A percentile compares a stretch with the other conserved stretches of the same genome.
phyloP scores from a whole-genome alignment of 306 rosid species.

The Castanopsis chinensis region DNA sequence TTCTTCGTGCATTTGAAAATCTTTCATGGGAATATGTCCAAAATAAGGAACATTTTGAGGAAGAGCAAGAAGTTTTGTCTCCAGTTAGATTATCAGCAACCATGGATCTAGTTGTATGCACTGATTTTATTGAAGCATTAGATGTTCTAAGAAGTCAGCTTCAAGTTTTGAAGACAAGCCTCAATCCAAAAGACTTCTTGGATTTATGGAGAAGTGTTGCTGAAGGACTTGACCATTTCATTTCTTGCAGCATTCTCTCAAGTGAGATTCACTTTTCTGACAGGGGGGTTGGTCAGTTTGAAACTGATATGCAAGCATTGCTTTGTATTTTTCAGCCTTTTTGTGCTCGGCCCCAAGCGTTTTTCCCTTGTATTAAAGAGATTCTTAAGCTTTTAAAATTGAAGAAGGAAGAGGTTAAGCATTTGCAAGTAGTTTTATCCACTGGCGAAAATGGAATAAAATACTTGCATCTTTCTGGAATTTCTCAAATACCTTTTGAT shows the following conservation, averaged over 20 bases:
- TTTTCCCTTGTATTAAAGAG: conserved; percentile 55
- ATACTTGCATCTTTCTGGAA: conserved; percentile 30
- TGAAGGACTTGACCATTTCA: conserved; percentile 69
- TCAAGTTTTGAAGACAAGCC: conserved; percentile 36
- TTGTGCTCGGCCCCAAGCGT: conserved; percentile 72
- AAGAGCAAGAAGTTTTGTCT: conserved; percentile 24
- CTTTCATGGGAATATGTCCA: conserved; percentile 61
- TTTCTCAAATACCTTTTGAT: conserved; percentile 36
- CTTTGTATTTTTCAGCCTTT: conserved; percentile 57
- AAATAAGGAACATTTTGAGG: conserved; percentile 32
- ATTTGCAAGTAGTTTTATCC: conserved; percentile 29
- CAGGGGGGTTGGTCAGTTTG: conserved; percentile 43
- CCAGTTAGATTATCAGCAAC: conserved; percentile 21
- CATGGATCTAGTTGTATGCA: conserved; percentile 38
- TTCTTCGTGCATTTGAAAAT: conserved; percentile 63
- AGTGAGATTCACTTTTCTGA: conserved; percentile 34
- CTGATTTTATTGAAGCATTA: conserved; percentile 50
- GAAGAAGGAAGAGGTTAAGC: conserved; percentile 45
- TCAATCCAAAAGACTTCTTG: conserved; percentile 58
- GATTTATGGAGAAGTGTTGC: conserved; percentile 79
- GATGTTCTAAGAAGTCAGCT: conserved; percentile 49
- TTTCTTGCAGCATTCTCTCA: conserved; percentile 38
- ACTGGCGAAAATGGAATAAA: conserved; percentile 31
- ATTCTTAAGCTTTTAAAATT: conserved; percentile 50
- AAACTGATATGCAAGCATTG: conserved; percentile 58